These are phyloP conservation scores for Oxytropis ochrocephala DNA, from an alignment of 306 rosid species.

Conservation along the genomic window DNA sequence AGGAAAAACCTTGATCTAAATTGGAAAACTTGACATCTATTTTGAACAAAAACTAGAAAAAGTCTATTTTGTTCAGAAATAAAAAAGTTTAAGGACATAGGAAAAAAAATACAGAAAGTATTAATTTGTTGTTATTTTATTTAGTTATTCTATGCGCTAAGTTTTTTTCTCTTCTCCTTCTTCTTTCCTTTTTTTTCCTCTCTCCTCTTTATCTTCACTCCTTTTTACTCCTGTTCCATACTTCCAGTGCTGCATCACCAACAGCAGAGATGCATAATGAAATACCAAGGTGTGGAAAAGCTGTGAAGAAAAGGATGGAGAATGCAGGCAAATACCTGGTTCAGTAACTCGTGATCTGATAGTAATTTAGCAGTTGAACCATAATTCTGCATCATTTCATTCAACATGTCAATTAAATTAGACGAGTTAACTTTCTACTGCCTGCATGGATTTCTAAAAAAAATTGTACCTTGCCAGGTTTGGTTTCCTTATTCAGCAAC, in stretches of 20 bases:
- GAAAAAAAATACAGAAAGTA: background rate
- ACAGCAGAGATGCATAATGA: constrained; percentile 13
- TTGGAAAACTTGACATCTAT: background rate
- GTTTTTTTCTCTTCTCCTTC: background rate
- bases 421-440: background rate
- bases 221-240: background rate
- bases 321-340: constrained; percentile 48
- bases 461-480: constrained; percentile 46
- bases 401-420: constrained; percentile 16
- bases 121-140: constrained; percentile 8
- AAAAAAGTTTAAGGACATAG: background rate
- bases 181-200: background rate
- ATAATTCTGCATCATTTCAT: constrained; percentile 57
- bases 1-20: background rate
- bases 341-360: constrained; percentile 59
- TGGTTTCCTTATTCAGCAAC: constrained; percentile 43
- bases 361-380: constrained; percentile 51
- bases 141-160: background rate
- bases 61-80: background rate
- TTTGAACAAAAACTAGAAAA: background rate
- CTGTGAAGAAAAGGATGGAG: background rate
- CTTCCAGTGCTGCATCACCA: background rate
- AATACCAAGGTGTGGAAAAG: constrained; percentile 15
- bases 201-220: background rate
- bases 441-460: background rate